Evolutionary conservation across 75 land plant species (phyloP).

Genomic region (Picea glauca): DNA sequence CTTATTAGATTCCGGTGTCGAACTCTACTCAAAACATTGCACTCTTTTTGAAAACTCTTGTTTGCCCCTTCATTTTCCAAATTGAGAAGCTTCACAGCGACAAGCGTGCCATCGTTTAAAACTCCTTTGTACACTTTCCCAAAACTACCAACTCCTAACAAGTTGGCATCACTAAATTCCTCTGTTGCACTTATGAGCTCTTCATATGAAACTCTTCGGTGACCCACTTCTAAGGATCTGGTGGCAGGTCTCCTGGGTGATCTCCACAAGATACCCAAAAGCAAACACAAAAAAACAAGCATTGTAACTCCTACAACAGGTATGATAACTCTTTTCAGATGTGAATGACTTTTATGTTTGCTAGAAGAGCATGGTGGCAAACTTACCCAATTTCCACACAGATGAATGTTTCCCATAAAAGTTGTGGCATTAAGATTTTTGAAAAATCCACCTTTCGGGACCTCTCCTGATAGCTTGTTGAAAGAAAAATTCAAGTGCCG

Average conservation of each 20-base stretch:
- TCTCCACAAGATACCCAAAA: background rate
- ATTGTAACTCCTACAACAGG: background rate
- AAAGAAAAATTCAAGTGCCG: background rate
- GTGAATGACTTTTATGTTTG: background rate
- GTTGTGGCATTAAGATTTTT: background rate
- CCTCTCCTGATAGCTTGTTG: background rate
- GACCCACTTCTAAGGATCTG: background rate
- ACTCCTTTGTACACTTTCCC: background rate
- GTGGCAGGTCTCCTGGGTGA: too few species aligned
- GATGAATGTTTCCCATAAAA: background rate
- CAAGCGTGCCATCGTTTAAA: background rate
- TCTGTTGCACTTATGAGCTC: background rate
- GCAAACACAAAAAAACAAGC: background rate
- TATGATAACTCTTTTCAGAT: background rate
- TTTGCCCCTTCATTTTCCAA: background rate
- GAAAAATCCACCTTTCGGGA: background rate
- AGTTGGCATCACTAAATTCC: background rate
- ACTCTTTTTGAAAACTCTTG: background rate
- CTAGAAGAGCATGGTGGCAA: background rate
- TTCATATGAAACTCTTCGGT: background rate
- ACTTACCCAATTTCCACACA: background rate
- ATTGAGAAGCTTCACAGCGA: slow-evolving; percentile 2
- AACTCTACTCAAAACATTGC: background rate
- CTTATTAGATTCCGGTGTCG: background rate
- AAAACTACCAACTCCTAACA: background rate